These are phyloP conservation scores for Bisporella sp. DNA, from an alignment of 2,329 filamentous ascomycete species.

Conservation along the genomic window DNA sequence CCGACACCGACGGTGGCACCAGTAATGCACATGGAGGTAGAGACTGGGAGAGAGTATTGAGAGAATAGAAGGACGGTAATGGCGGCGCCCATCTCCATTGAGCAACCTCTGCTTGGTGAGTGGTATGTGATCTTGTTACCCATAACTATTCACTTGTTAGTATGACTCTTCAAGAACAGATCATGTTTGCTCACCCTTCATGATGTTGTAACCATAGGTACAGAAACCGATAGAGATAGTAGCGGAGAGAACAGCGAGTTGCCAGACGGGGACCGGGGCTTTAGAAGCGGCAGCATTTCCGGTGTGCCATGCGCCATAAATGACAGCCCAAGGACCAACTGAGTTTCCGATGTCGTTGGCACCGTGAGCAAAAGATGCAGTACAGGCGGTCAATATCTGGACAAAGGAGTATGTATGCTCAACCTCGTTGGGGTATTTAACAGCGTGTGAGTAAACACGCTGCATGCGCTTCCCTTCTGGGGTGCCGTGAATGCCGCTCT, in stretches of 20 bases:
- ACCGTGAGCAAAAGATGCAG: constrained; percentile 52
- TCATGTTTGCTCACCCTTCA: constrained; percentile 52
- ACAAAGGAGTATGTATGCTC: constrained; percentile 53
- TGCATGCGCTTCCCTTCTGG: constrained; percentile 68
- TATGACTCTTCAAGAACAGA: background rate
- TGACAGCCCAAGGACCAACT: constrained; percentile 62
- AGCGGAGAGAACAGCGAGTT: constrained; percentile 60
- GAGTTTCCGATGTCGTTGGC: constrained; percentile 73
- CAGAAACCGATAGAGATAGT: constrained; percentile 61
- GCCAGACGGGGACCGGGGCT: constrained; percentile 65
- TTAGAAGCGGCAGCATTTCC: constrained; percentile 47
- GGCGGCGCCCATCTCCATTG: constrained; percentile 75
- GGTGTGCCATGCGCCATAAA: constrained; percentile 56
- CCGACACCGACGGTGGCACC: constrained; percentile 73
- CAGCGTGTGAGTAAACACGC: constrained; percentile 55
- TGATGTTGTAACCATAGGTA: constrained; percentile 79
- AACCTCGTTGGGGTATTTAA: constrained; percentile 47
- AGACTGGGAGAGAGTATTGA: constrained; percentile 68
- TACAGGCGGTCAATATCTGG: constrained; percentile 45
- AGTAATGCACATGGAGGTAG: constrained; percentile 74
- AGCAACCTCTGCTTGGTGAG: constrained; percentile 50
- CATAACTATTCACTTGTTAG: constrained; percentile 49
- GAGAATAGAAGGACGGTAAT: constrained; percentile 72
- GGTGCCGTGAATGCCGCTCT: constrained; percentile 59
- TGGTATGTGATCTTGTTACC: constrained; percentile 75